Percentiles rank a stretch among this genome's conserved stretches.
These are phyloP conservation scores for Filobasidium floriforme DNA, from an alignment of 768 basidiomycete species.

Conservation along the genomic window DNA sequence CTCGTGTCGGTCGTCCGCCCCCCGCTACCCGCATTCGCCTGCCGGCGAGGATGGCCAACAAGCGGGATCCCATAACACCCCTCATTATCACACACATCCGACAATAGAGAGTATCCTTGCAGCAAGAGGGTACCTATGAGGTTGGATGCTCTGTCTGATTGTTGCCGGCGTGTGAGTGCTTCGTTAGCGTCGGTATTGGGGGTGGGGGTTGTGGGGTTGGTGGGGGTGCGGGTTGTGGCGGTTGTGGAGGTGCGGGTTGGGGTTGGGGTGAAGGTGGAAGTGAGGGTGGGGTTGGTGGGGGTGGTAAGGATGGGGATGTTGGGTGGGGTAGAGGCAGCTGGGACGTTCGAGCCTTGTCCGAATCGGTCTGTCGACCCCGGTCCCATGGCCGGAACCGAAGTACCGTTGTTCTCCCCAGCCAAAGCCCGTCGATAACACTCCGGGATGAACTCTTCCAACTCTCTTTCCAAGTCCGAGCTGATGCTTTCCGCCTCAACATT, in stretches of 20 bases:
- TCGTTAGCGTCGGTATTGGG: neutral
- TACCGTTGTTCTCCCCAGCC: neutral
- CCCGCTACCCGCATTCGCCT: no score
- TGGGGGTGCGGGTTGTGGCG: neutral
- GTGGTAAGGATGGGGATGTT: no score
- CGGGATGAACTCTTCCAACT: constrained; percentile 8
- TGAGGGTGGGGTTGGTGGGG: no score
- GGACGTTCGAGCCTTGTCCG: no score
- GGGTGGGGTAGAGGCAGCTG: no score
- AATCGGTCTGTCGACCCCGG: no score
- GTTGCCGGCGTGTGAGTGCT: constrained; percentile 5
- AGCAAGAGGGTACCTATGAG: constrained; percentile 34
- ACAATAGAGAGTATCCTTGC: constrained; percentile 38
- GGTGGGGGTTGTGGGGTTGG: neutral
- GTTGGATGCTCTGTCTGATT: constrained; percentile 28
- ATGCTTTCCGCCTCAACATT: constrained; percentile 4
- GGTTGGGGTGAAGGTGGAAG: no score
- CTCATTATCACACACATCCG: constrained; percentile 32
- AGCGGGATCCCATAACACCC: constrained; percentile 38
- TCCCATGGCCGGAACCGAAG: no score
- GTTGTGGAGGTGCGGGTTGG: neutral
- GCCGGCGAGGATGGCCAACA: constrained; percentile 40
- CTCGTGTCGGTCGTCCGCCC: no score
- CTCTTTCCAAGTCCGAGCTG: neutral
- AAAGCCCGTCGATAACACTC: neutral